phyloP scores from a whole-genome alignment of 208 protist species.

The Borovskyia barvae region DNA sequence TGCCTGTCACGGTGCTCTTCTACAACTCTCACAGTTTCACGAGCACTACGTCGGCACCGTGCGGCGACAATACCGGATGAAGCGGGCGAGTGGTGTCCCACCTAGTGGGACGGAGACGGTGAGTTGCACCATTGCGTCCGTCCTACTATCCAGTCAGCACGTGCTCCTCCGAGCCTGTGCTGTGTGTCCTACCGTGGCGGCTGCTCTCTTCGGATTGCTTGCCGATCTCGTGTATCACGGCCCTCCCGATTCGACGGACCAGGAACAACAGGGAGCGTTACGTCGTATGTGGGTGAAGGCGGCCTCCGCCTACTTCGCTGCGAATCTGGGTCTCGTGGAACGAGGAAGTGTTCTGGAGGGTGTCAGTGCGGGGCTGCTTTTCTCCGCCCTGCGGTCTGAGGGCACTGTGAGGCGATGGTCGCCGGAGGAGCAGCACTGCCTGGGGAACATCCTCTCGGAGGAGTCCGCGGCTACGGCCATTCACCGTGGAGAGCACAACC shows the following conservation, averaged over 20 bases:
- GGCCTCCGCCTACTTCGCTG: slow-evolving; percentile 8
- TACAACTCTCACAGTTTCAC: slow-evolving; percentile 82
- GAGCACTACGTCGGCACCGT: slow-evolving; percentile 73
- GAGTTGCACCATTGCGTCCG: slow-evolving; percentile 13
- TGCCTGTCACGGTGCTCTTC: slow-evolving; percentile 65
- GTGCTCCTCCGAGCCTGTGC: slow-evolving; percentile 23
- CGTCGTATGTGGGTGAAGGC: slow-evolving; percentile 17
- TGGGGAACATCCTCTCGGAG: background rate
- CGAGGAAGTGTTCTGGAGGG: slow-evolving; percentile 30
- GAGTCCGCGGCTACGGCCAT: slow-evolving; percentile 13
- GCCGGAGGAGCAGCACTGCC: background rate
- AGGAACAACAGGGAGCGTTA: slow-evolving; percentile 4
- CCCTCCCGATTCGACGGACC: slow-evolving; percentile 8
- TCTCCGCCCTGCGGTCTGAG: slow-evolving; percentile 6
- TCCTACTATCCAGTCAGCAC: slow-evolving; percentile 9
- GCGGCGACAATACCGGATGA: slow-evolving; percentile 29
- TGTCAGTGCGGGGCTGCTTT: slow-evolving; percentile 19
- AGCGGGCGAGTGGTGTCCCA: slow-evolving; percentile 41
- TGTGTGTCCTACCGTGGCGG: slow-evolving; percentile 55
- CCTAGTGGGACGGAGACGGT: slow-evolving; percentile 15
- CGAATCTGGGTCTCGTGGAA: slow-evolving; percentile 21
- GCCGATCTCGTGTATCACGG: slow-evolving; percentile 61
- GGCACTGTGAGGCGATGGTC: slow-evolving; percentile 15
- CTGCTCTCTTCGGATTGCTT: slow-evolving; percentile 45
- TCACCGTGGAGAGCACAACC: slow-evolving; percentile 23